Evolutionary conservation across 2,329 filamentous ascomycete species (phyloP).

Genomic region (Aurifilum marmelostoma): DNA sequence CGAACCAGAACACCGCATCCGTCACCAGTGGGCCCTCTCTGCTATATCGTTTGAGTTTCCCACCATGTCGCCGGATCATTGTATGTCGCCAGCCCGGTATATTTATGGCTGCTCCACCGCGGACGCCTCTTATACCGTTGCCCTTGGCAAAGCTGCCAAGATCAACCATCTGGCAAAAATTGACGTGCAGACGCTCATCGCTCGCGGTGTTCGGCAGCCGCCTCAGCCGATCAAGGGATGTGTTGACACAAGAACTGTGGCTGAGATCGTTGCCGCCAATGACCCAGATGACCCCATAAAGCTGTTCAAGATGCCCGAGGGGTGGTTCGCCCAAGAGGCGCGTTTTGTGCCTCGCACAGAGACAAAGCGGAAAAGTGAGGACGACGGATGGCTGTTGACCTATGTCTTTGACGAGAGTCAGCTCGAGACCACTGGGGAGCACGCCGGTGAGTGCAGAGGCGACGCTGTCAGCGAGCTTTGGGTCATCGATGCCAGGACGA

Average conservation of each 20-base stretch:
- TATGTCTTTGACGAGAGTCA: slow-evolving; percentile 74
- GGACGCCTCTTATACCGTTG: slow-evolving; percentile 59
- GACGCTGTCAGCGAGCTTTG: slow-evolving; percentile 64
- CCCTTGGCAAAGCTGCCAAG: slow-evolving; percentile 66
- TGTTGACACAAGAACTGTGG: slow-evolving; percentile 60
- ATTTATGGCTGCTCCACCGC: slow-evolving; percentile 70
- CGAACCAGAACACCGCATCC: slow-evolving; percentile 45
- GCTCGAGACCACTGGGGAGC: slow-evolving; percentile 54
- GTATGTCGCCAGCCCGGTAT: slow-evolving; percentile 62
- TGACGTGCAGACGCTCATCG: slow-evolving; percentile 57
- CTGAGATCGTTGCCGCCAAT: slow-evolving; percentile 51
- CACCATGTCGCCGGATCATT: slow-evolving; percentile 54
- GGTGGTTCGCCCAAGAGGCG: slow-evolving; percentile 69
- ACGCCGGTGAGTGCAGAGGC: slow-evolving; percentile 48
- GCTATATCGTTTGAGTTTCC: slow-evolving; percentile 72
- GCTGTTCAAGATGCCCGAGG: slow-evolving; percentile 62
- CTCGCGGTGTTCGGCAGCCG: slow-evolving; percentile 49
- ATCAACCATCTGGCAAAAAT: slow-evolving; percentile 69
- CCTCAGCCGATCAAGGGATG: slow-evolving; percentile 60
- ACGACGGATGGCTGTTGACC: slow-evolving; percentile 69
- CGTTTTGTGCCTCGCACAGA: slow-evolving; percentile 59
- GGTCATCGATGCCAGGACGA: slow-evolving; percentile 66
- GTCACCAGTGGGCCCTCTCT: slow-evolving; percentile 66
- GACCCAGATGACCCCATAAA: slow-evolving; percentile 59
- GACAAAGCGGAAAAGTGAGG: slow-evolving; percentile 49